Base-by-base conservation (phyloP, 1,284 basidiomycete species). In the Fomitopsis palustris region DNA sequence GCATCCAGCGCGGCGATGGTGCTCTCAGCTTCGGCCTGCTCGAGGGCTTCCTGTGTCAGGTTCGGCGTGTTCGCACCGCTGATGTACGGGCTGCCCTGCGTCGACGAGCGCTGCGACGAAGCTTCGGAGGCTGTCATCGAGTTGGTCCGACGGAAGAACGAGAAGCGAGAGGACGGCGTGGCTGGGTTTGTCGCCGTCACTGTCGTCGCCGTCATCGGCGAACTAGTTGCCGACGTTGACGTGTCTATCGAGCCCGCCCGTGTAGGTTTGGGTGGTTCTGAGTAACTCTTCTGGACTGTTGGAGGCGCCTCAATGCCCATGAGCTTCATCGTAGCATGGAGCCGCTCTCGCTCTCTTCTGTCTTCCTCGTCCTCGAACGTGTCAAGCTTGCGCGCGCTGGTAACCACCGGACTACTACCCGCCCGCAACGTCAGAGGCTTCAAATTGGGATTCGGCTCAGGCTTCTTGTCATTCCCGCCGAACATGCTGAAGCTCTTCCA, bases 301-400 rank as follows among this genome's bases (percentile, higher is more conserved):
- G 76, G 70, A 47, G 87, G 85, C 68, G 77, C 77, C 55, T 93
- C 86, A 59, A 95, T 91, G 9, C 94, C 94, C 92, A 95, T 93
- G 33, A 96, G 78, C 73, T 94, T 94, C 88, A 96, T 90, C 12
- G 91, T 91, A 12, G 93, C 93, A 67, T 91, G 81, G 60, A 95
- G 77, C 16, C 92, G 84, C 72, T 95, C 92, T 59, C 94, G 80
- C 72, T 95, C 94, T 60, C 81, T 81, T 52, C 84, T 81, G 67
- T 96, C 94, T 60, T 96, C 92, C 54, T 96, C 94, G 67, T 95
- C 94, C 73, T 96, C 94, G 42, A 83, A 78, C 2, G 81, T 94
- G 66, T 88, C 90, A 47, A 92, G 72, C 72, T 91, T 92, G 55
- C 89, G 81, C n/a, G 82, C 90, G 59, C 79, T 74, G 5, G 82